Conservation (phyloP, 139 green algal genomes). For the Haematococcus lacustris region DNA sequence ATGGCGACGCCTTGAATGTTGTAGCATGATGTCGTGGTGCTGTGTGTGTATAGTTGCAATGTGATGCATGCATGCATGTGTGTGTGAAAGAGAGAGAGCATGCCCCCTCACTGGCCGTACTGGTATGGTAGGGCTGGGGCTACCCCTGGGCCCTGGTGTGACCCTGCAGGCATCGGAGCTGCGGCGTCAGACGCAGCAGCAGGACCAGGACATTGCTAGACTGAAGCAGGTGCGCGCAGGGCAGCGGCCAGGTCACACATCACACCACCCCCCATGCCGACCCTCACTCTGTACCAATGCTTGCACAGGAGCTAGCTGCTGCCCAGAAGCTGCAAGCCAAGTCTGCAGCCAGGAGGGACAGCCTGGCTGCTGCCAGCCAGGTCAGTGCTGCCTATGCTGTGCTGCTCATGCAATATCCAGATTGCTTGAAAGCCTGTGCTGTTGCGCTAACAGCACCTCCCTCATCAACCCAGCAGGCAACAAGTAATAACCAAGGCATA, state of each 20-base stretch:
- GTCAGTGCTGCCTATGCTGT: background rate
- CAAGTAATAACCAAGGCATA: too few relatives aligned
- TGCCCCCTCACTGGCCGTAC: background rate
- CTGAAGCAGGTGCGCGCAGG: constrained; percentile 5
- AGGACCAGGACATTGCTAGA: constrained; percentile 10
- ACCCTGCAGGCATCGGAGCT: constrained; percentile 12
- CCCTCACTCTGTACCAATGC: background rate
- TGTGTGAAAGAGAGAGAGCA: background rate
- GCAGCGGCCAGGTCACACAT: background rate
- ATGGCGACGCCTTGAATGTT: background rate
- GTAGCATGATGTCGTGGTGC: background rate
- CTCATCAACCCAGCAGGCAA: too few relatives aligned
- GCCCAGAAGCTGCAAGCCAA: constrained; percentile 9
- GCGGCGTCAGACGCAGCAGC: constrained; percentile 1
- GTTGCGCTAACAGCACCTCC: too few relatives aligned
- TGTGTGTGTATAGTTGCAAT: background rate
- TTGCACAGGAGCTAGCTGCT: constrained; percentile 10
- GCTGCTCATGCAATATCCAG: too few relatives aligned
- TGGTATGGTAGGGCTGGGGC: background rate
- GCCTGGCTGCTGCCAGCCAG: background rate
- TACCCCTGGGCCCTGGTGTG: background rate
- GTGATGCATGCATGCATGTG: background rate
- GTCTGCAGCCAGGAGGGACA: background rate
- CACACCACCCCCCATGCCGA: background rate
- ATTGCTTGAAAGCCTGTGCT: too few relatives aligned